Evolutionary conservation across 2,329 filamentous ascomycete genomes (phyloP).

Genomic region (Phaeosphaeriaceae sp.): DNA sequence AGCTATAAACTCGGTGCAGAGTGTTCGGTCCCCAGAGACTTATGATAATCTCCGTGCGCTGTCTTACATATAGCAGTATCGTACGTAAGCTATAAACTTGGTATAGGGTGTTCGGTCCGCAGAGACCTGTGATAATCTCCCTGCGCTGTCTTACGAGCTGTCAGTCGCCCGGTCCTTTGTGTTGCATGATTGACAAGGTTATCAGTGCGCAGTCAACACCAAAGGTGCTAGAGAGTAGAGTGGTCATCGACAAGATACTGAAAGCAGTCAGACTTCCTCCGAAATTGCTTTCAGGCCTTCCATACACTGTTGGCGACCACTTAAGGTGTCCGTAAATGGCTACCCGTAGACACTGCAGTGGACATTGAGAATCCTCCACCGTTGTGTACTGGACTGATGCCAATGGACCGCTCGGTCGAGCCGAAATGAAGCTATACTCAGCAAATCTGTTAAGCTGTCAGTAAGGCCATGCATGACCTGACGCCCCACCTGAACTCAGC

Average conservation of each 20-base stretch:
- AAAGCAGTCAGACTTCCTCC: background rate
- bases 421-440: too few species aligned
- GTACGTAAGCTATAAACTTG: background rate
- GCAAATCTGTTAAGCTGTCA: background rate
- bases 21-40: background rate
- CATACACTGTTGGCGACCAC: too few species aligned
- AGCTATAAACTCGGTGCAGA: background rate
- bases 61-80: too few species aligned
- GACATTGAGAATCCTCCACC: too few species aligned
- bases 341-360: too few species aligned
- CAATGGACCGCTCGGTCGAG: too few species aligned
- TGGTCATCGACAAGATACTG: background rate
- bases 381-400: too few species aligned
- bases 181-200: too few species aligned
- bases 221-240: background rate
- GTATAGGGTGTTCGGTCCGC: background rate
- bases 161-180: background rate
- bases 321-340: too few species aligned
- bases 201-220: too few species aligned
- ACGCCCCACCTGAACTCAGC: background rate
- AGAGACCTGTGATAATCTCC: background rate
- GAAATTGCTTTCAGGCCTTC: too few species aligned
- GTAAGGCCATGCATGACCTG: background rate
- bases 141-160: background rate
- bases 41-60: background rate